These are phyloP conservation scores for Areca catechu DNA, from an alignment of 176 grass and related monocot species.

Conservation along the genomic window DNA sequence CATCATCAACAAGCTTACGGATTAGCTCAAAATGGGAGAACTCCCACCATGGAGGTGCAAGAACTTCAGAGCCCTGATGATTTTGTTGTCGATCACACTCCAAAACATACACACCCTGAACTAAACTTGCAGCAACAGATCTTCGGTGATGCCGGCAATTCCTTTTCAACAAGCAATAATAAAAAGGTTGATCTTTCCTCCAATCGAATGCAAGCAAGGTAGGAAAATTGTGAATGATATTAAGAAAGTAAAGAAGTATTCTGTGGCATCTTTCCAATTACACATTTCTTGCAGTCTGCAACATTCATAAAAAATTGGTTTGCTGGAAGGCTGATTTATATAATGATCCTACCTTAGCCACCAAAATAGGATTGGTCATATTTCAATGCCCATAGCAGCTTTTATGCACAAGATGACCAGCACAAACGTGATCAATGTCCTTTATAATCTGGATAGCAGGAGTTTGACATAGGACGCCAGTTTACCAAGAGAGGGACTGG, in stretches of 20 bases:
- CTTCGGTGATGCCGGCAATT: conserved; percentile 45
- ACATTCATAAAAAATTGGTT: no score
- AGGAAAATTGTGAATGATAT: neutral
- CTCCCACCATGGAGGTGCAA: conserved; percentile 81
- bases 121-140: conserved; percentile 77
- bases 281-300: no score
- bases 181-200: conserved; percentile 21
- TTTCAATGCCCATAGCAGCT: no score
- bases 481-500: no score
- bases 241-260: conserved; percentile 1
- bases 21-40: conserved; percentile 75
- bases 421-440: no score
- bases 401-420: no score
- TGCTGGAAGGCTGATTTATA: no score
- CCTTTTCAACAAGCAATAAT: conserved; percentile 41
- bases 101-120: conserved; percentile 82
- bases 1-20: conserved; percentile 76
- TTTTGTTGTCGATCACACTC: conserved; percentile 76
- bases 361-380: no score
- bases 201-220: conserved; percentile 13
- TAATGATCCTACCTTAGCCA: no score
- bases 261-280: neutral
- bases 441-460: no score
- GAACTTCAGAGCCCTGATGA: conserved; percentile 35
- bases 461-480: no score